Conservation (phyloP, 441 rosid genomes). For the Populus hybrid region DNA sequence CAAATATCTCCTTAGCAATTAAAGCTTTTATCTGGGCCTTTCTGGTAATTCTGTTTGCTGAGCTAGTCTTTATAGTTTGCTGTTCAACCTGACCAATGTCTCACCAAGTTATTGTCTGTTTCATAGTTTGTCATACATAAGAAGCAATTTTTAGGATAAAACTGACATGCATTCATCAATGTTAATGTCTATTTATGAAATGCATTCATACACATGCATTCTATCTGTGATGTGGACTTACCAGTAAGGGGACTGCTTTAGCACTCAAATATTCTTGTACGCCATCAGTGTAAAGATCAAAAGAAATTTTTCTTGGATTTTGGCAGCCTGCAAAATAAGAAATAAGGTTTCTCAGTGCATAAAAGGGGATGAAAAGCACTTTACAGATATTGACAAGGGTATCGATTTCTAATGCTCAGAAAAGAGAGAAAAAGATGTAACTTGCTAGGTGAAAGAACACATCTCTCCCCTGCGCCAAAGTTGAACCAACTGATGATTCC, state of each 20-base stretch:
- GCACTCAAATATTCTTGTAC: slow-evolving; percentile 34
- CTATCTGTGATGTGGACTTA: slow-evolving; percentile 19
- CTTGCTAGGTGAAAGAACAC: background rate
- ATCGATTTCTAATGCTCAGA: background rate
- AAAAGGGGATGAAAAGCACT: background rate
- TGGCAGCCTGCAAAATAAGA: slow-evolving; percentile 47
- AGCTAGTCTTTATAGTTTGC: slow-evolving; percentile 9
- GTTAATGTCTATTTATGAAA: too few species aligned
- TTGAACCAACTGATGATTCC: background rate
- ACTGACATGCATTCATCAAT: background rate
- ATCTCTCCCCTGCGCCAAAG: background rate
- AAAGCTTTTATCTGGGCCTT: slow-evolving; percentile 22
- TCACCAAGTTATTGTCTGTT: slow-evolving; percentile 4
- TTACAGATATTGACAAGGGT: background rate
- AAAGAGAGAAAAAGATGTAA: background rate
- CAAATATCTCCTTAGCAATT: slow-evolving; percentile 26
- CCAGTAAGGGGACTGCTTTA: slow-evolving; percentile 36
- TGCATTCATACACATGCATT: background rate
- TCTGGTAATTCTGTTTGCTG: slow-evolving; percentile 10
- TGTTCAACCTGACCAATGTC: slow-evolving; percentile 30
- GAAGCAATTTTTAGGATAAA: slow-evolving; percentile 4
- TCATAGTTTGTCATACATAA: background rate
- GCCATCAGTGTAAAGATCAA: slow-evolving; percentile 38
- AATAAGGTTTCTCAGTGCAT: slow-evolving; percentile 3
- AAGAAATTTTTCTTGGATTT: slow-evolving; percentile 60